Percentiles rank a stretch among this genome's conserved stretches.
These are phyloP conservation scores for Xylaria sp. DNA, from an alignment of 2,329 filamentous ascomycete genomes.

Conservation along the genomic window DNA sequence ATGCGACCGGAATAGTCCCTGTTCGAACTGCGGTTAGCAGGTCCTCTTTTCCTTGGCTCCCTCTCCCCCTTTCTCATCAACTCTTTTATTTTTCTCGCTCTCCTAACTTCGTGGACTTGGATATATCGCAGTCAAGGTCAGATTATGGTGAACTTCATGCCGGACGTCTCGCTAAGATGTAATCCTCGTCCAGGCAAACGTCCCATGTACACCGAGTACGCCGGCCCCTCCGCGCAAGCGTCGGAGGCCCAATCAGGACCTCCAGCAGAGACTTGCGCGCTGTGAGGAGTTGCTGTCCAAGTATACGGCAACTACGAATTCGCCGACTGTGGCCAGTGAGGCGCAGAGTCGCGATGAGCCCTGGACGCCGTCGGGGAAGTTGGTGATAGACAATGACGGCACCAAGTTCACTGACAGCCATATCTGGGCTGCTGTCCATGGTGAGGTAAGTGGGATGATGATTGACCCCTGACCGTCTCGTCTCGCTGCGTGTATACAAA, in stretches of 20 bases:
- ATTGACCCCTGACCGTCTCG: not conserved
- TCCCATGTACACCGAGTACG: slow-evolving; percentile 54
- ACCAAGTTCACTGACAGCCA: slow-evolving; percentile 54
- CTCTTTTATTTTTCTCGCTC: not conserved
- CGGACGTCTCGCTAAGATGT: slow-evolving; percentile 9
- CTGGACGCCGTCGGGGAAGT: slow-evolving; percentile 47
- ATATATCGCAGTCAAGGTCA: slow-evolving; percentile 42
- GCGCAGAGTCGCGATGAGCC: slow-evolving; percentile 31
- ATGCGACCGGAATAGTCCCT: slow-evolving; percentile 55
- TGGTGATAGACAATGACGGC: slow-evolving; percentile 51
- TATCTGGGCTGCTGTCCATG: slow-evolving; percentile 49
- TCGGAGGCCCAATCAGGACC: slow-evolving; percentile 54
- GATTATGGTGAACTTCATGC: slow-evolving; percentile 10
- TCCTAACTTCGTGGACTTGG: slow-evolving; percentile 1
- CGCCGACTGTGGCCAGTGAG: slow-evolving; percentile 22
- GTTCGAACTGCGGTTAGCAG: slow-evolving; percentile 46
- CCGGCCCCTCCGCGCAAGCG: slow-evolving; percentile 56
- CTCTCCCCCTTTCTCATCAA: too few relatives aligned
- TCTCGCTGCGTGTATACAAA: not conserved
- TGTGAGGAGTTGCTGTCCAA: slow-evolving; percentile 55
- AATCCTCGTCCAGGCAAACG: slow-evolving; percentile 44
- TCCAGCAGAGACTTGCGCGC: slow-evolving; percentile 54
- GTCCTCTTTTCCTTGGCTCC: not conserved
- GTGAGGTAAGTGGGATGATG: slow-evolving; percentile 43
- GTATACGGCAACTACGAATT: slow-evolving; percentile 42